A percentile compares a stretch with the other conserved stretches of the same genome.
phyloP scores from a whole-genome alignment of 371 early-diverging fungal genomes.

The Actinomucor elegans region DNA sequence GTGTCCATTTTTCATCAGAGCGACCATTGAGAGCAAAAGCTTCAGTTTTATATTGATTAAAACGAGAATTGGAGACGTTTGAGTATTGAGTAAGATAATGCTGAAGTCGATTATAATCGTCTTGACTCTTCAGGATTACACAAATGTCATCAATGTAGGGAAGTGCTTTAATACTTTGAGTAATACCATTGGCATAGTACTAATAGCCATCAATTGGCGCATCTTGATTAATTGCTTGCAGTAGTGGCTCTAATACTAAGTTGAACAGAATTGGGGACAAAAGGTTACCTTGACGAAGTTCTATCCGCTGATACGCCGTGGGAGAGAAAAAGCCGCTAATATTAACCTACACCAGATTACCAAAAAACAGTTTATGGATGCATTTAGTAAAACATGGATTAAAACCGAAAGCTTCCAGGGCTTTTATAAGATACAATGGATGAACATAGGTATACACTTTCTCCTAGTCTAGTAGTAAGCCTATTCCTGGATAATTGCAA shows the following conservation, averaged over 20 bases:
- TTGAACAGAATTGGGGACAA: conserved; percentile 20
- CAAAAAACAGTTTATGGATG: too few species aligned
- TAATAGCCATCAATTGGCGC: background rate
- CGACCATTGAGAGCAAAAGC: conserved; percentile 9
- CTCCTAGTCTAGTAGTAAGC: too few species aligned
- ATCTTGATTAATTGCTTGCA: background rate
- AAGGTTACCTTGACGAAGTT: conserved; percentile 20
- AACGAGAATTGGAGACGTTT: background rate
- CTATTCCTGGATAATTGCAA: too few species aligned
- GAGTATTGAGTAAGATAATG: background rate
- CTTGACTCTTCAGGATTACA: background rate
- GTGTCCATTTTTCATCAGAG: background rate
- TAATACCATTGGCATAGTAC: background rate
- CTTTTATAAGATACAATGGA: too few species aligned
- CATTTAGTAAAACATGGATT: too few species aligned
- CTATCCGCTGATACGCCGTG: conserved; percentile 1
- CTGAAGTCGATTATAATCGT: background rate
- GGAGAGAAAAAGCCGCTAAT: conserved; percentile 10
- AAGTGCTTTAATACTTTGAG: conserved; percentile 4
- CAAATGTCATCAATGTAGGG: conserved; percentile 15
- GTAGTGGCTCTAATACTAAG: conserved; percentile 19
- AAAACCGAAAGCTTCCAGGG: too few species aligned
- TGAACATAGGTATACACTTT: too few species aligned
- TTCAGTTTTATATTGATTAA: conserved; percentile 4
- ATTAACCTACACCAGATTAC: conserved; percentile 4